Percentiles rank a stretch among this genome's conserved stretches.
phyloP scores from a whole-genome alignment of 2,329 filamentous ascomycete genomes.

The Alternaria rosae region DNA sequence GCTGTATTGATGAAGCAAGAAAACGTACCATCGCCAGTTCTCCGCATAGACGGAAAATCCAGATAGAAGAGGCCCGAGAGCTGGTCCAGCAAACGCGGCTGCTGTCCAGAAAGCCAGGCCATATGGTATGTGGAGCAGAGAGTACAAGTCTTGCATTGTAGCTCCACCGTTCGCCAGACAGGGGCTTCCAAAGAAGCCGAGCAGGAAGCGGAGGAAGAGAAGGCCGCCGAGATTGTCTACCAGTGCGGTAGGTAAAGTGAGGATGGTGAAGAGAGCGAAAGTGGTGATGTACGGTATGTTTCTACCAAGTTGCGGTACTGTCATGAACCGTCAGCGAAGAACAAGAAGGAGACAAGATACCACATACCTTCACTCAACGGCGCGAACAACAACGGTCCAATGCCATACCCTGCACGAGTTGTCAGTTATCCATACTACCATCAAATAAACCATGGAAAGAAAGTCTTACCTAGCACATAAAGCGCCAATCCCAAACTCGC shows the following conservation, averaged over 20 bases:
- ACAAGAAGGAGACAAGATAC: neutral
- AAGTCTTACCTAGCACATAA: slow-evolving; percentile 59
- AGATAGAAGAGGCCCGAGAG: slow-evolving; percentile 69
- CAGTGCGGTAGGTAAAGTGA: slow-evolving; percentile 70
- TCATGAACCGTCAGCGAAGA: neutral
- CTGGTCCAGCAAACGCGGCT: slow-evolving; percentile 67
- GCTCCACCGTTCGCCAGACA: slow-evolving; percentile 51
- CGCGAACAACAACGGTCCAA: slow-evolving; percentile 70
- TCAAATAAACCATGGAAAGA: neutral
- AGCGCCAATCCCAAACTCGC: slow-evolving; percentile 67
- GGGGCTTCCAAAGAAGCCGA: slow-evolving; percentile 51
- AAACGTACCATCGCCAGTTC: slow-evolving; percentile 73
- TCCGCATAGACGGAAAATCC: slow-evolving; percentile 75
- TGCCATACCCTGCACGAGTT: slow-evolving; percentile 58
- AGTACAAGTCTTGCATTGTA: slow-evolving; percentile 50
- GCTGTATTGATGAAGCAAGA: rapidly evolving
- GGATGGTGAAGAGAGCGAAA: slow-evolving; percentile 72
- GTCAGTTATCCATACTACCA: neutral
- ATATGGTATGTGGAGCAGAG: slow-evolving; percentile 54
- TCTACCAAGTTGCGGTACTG: slow-evolving; percentile 59
- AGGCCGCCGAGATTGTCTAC: slow-evolving; percentile 69
- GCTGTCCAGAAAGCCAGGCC: slow-evolving; percentile 55
- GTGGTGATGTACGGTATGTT: slow-evolving; percentile 73
- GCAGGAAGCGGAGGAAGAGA: slow-evolving; percentile 59
- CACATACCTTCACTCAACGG: slow-evolving; percentile 64